Base-by-base conservation (phyloP, 2,329 filamentous ascomycete species). In the Neonectria coccinea region DNA sequence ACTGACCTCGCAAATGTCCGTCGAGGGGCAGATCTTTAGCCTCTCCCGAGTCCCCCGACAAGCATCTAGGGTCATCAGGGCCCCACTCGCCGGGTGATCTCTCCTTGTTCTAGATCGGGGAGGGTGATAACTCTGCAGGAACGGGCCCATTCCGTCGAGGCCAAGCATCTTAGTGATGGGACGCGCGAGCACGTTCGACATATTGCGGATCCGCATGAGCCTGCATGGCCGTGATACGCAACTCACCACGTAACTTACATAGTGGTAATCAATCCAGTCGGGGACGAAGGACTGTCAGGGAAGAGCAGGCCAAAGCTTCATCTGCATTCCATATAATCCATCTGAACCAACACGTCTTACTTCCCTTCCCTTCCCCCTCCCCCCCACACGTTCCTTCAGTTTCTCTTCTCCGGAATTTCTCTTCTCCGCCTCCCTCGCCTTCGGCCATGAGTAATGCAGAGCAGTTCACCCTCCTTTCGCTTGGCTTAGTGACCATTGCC, bases 361-460 rank as follows among this genome's bases (percentile, higher is more conserved):
- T 42, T 42, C 8, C 4, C 8, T 42, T 20, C 39, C 25, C 25
- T 20, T 20, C 20, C 20, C n/a, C n/a, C 5, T 25, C 22, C 39
- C 39, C 39, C n/a, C 7, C 39, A 18, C 9, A 42, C 39, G 39
- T n/a, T 42, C 39, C 39, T 42, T 20, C 8, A 42, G n/a, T 42
- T 42, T 20, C n/a, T 11, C 39, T 42, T 18, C n/a, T 42, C n/a
- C 18, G 7, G 39, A 20, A 11, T 42, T 42, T 8, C 39, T 42
- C 4, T n/a, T 5, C n/a, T 20, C 39, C 8, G 39, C 16, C 39
- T 20, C n/a, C n/a, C n/a, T 20, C 39, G 39, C 11, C n/a, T 20
- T n/a, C 11, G n/a, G n/a, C n/a, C 39, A 71, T 70, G 66, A 59
- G 57, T n/a, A 71, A 71, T 25, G 56, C 67, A 50, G 69, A 71